A percentile compares a stretch with the other conserved stretches of the same genome.
Conservation (phyloP, 345 rosid species). For the Passiflora organensis region DNA sequence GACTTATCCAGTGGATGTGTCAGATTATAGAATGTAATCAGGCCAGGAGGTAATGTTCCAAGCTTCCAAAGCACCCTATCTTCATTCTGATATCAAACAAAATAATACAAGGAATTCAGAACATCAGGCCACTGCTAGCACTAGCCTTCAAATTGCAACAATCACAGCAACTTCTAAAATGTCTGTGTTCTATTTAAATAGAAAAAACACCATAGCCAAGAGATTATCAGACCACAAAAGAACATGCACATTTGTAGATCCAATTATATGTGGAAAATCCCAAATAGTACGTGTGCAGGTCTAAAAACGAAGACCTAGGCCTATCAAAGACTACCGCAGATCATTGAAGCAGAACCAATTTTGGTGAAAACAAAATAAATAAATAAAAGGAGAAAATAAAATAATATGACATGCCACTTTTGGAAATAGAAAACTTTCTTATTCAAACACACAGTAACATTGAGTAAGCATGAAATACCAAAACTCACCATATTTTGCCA, state of each 20-base stretch:
- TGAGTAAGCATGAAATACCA: background rate
- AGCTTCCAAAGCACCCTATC: constrained; percentile 94
- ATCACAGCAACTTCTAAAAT: background rate
- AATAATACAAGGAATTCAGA: constrained; percentile 6
- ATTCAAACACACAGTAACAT: too few relatives aligned
- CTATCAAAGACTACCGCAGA: too few relatives aligned
- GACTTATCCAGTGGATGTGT: constrained; percentile 82
- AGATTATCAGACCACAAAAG: too few relatives aligned
- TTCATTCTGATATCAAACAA: constrained; percentile 58
- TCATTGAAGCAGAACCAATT: too few relatives aligned
- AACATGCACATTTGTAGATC: too few relatives aligned
- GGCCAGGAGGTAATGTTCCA: constrained; percentile 97
- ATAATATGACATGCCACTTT: background rate
- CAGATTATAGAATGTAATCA: constrained; percentile 86
- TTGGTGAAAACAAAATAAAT: too few relatives aligned
- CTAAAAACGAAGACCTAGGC: too few relatives aligned
- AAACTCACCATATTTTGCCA: constrained; percentile 93
- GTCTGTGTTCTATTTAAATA: too few relatives aligned
- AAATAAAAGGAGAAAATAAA: too few relatives aligned
- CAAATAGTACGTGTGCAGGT: too few relatives aligned
- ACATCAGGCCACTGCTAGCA: background rate
- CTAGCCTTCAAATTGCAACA: background rate
- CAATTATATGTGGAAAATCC: too few relatives aligned
- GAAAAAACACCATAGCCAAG: too few relatives aligned
- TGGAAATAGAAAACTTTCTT: background rate